Evolutionary conservation across 495 filamentous ascomycete species (phyloP).

Genomic region (Penicillium taxi): DNA sequence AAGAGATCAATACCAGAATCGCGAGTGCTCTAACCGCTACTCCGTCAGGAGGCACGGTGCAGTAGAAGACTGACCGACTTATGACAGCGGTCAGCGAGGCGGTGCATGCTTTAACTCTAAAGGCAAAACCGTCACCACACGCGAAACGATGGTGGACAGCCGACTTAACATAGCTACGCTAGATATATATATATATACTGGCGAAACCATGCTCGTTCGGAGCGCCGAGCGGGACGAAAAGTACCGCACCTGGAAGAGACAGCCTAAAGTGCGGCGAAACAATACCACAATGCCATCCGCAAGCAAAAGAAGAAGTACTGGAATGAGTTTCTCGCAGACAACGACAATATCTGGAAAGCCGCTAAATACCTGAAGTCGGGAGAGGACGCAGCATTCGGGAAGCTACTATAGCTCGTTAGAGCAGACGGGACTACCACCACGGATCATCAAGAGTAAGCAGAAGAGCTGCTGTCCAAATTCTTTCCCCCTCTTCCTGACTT

Average conservation of each 20-base stretch:
- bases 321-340: conserved; percentile 20
- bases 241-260: conserved; percentile 13
- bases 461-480: conserved; percentile 20
- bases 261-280: conserved; percentile 12
- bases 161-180: conserved; percentile 8
- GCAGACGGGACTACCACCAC: conserved; percentile 11
- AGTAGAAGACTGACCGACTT: conserved; percentile 17
- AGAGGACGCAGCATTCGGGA: conserved; percentile 12
- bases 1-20: conserved; percentile 20
- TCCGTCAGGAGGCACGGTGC: conserved; percentile 13
- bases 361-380: conserved; percentile 17
- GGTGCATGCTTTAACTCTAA: conserved; percentile 9
- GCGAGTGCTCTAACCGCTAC: conserved; percentile 6
- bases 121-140: conserved; percentile 12
- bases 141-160: conserved; percentile 13
- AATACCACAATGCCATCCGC: conserved; percentile 18
- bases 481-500: conserved; percentile 18
- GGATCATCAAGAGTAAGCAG: conserved; percentile 15
- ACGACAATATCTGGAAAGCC: conserved; percentile 22
- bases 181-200: conserved; percentile 8
- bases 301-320: conserved; percentile 22
- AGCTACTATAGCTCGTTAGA: conserved; percentile 12
- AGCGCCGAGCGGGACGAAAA: conserved; percentile 8
- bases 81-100: conserved; percentile 7
- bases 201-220: conserved; percentile 10